Base-by-base conservation (phyloP, 805 yeast species). In the Candida khao-thaluensis region DNA sequence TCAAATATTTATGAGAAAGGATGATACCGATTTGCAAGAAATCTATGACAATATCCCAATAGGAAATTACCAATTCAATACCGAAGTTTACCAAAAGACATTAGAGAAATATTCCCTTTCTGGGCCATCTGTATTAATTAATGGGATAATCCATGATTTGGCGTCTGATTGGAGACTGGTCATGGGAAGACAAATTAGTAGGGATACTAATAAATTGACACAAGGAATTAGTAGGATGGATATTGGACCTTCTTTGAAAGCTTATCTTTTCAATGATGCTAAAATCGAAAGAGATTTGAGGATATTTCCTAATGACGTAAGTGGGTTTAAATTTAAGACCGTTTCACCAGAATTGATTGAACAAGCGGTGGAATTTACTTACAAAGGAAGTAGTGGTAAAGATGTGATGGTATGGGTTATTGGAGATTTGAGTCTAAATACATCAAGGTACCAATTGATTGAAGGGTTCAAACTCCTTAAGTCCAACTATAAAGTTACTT, bases 91-190 rank as follows among this genome's bases (percentile, higher is more conserved):
- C 40, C 31, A 48, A 12, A 46, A 42, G 8, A 51, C 63, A 6
- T 53, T 63, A 9, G 37, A 47, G 9, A 51, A 42, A 26, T 62
- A 55, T 35, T 69, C 74, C 5, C 58, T 81, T 18, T 50, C 51
- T 0, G 54, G 57, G 1, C 81, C 91, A 0, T 57, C 74, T 0
- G 62, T 87, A 3, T 71, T 88, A 35, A 76, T 79, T 20, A 85
- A 91, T 57, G 98, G 98, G 30, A 80, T 81, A 5, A 71, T 85
- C 12, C 62, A 68, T 42, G 72, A 71, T 3, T 68, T 82, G 48
- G 66, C 61, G 25, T 60, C 66, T 4, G 54, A 70, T 3, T 83
- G 87, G 84, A 79, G 79, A 44, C 63, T 64, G 30, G 54, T 72
- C 1, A 57, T 82, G 51, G 70, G 77, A 3, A 68, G 60, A 25